Evolutionary conservation across 805 yeast genomes (phyloP), one percentile per base, ranked within the genome.

Genomic region (Myxozyma geophila): DNA sequence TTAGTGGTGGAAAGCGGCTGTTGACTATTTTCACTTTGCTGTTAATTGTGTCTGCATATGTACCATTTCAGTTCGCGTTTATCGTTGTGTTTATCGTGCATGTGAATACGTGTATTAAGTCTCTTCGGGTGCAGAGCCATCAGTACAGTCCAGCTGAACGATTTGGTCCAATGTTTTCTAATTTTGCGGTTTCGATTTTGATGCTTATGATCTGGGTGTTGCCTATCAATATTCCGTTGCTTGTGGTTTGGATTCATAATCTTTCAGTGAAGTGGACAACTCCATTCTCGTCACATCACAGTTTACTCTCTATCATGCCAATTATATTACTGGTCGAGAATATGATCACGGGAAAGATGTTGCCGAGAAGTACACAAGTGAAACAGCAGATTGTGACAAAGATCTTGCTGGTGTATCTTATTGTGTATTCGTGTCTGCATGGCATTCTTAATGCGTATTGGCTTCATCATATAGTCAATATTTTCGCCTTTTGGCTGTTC

Each of bases 211-310:
- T 89, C 10, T 88, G 96, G 89, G 80, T 90, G 9, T 75, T 90
- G 6, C 96, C 96, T 0, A 85, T 91, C 23, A 88, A 89, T 70
- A 78, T 87, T 0, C 97, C 97, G 0, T 85, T 89, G 1, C 73
- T 92, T 35, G 79, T 90, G 62, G 97, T 92, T 1, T 91, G 92
- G 80, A 77, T 89, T 40, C 96, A 90, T 71, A 90, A 92, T 71
- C 79, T 91, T 63, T 82, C 89, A 0, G 81, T 90, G 17, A 84
- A 82, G 68, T 90, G 96, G 96, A 83, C 81, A 59, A 89, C 95
- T 0, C 91, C 96, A n/a, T 91, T 91, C 71, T 83, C 89, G 7
- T 88, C 96, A 0, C 96, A 91, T 74, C 96, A 92, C 73, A 92
- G 90, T 72, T 78, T 90, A 49, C 75, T 92, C 58, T 89, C 96